Percentiles rank a stretch among this genome's conserved stretches.
These are phyloP conservation scores for Dendrocalamus sinicus DNA, from an alignment of 176 grass and related monocot genomes.

Conservation along the genomic window DNA sequence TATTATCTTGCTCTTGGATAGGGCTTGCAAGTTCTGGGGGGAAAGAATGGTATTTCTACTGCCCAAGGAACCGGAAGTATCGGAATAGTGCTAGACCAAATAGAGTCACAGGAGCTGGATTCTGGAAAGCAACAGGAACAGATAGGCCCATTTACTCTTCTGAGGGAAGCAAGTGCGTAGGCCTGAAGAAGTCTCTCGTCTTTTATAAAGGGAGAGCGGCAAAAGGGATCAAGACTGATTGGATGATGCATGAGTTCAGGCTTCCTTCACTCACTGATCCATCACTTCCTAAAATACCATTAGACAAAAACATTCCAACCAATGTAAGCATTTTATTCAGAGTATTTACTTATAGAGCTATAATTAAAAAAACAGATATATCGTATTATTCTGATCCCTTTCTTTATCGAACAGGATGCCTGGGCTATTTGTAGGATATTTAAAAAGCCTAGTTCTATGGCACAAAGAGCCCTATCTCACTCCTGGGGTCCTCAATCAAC, in stretches of 20 bases:
- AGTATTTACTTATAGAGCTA: constrained; percentile 21
- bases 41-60: constrained; percentile 99
- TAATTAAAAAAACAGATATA: constrained; percentile 22
- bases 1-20: constrained; percentile 37
- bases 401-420: constrained; percentile 66
- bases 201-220: constrained; percentile 90
- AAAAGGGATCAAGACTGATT: constrained; percentile 84
- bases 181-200: constrained; percentile 93
- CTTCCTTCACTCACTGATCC: constrained; percentile 71
- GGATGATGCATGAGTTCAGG: constrained; percentile 98
- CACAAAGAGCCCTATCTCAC: constrained; percentile 70
- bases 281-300: constrained; percentile 62
- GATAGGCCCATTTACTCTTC: constrained; percentile 93
- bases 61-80: constrained; percentile 85
- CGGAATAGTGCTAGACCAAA: constrained; percentile 87
- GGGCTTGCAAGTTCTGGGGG: constrained; percentile 76
- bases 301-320: constrained; percentile 72
- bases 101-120: constrained; percentile 80
- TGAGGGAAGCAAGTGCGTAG: constrained; percentile 77
- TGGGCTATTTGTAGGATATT: constrained; percentile 91
- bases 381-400: constrained; percentile 20
- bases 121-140: constrained; percentile 98
- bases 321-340: constrained; percentile 52
- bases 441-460: constrained; percentile 76
- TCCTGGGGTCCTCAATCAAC: constrained; percentile 54